Conservation (phyloP, 2,329 filamentous ascomycete species). For the Fusarium nodosum region DNA sequence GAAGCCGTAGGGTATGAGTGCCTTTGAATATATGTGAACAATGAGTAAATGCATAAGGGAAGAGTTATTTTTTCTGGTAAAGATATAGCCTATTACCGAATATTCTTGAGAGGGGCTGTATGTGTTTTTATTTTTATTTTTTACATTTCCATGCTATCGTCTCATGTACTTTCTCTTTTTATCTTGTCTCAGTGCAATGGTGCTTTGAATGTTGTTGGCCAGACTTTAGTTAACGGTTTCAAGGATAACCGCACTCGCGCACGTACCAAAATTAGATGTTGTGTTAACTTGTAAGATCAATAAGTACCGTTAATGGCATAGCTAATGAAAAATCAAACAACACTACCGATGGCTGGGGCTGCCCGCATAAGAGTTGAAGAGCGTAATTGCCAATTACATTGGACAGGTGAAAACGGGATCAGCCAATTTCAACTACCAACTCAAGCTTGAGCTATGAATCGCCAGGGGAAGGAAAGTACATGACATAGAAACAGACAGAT, state of each 20-base stretch:
- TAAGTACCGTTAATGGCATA: not conserved
- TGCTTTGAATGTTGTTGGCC: not conserved
- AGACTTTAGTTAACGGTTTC: not conserved
- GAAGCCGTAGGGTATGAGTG: slow-evolving; percentile 10
- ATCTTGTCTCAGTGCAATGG: not conserved
- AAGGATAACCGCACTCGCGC: too few relatives aligned
- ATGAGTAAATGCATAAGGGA: not conserved
- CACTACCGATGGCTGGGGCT: not conserved
- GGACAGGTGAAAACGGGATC: not conserved
- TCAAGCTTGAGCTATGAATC: not conserved
- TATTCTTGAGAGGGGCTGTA: too few relatives aligned
- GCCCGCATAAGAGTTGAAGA: not conserved
- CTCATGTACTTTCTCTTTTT: not conserved
- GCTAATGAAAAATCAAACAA: not conserved
- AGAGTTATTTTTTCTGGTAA: too few relatives aligned
- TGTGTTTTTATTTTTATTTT: too few relatives aligned
- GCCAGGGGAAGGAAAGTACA: not conserved
- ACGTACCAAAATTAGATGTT: not conserved
- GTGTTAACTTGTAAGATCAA: not conserved
- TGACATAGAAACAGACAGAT: not conserved
- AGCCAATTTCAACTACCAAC: not conserved
- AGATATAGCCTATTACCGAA: not conserved
- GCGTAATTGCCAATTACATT: not conserved
- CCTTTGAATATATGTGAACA: not conserved
- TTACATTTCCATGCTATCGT: not conserved